These are phyloP conservation scores for Metschnikowia henanensis DNA, from an alignment of 805 yeast species.

Conservation along the genomic window DNA sequence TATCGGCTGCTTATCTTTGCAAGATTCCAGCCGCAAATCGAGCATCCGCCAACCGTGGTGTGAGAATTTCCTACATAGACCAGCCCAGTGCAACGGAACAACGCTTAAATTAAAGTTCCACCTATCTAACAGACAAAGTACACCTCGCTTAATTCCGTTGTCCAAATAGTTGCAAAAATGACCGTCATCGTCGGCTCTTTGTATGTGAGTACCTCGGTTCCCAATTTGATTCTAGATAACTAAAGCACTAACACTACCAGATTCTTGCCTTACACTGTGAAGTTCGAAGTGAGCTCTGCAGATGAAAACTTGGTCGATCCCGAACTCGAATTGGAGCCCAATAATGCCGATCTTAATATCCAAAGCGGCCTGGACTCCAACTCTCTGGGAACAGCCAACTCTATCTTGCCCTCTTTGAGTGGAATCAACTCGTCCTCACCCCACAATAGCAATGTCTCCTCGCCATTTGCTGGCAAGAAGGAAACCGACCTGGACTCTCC, in stretches of 20 bases:
- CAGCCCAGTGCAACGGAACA: conserved; percentile 7
- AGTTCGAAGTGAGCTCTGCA: conserved; percentile 45
- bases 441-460: conserved; percentile 16
- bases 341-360: background rate
- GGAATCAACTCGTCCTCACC: conserved; percentile 31
- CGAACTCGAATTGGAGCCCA: conserved; percentile 8
- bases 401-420: conserved; percentile 38
- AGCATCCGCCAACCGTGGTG: conserved; percentile 1
- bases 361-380: conserved; percentile 3
- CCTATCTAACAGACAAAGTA: no score
- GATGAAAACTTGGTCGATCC: conserved; percentile 12
- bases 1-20: background rate
- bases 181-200: conserved; percentile 69
- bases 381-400: conserved; percentile 18
- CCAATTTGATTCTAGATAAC: background rate
- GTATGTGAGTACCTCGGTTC: conserved; percentile 36
- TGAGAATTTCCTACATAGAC: conserved; percentile 11
- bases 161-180: no score
- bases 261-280: conserved; percentile 76
- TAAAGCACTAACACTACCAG: conserved; percentile 34
- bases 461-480: conserved; percentile 21
- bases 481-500: conserved; percentile 36
- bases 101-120: background rate
- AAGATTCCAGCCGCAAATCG: background rate
- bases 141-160: no score